Percentiles rank a stretch among this genome's conserved stretches.
Conservation (phyloP, 2,329 filamentous ascomycete species). For the Penicillium sp. region DNA sequence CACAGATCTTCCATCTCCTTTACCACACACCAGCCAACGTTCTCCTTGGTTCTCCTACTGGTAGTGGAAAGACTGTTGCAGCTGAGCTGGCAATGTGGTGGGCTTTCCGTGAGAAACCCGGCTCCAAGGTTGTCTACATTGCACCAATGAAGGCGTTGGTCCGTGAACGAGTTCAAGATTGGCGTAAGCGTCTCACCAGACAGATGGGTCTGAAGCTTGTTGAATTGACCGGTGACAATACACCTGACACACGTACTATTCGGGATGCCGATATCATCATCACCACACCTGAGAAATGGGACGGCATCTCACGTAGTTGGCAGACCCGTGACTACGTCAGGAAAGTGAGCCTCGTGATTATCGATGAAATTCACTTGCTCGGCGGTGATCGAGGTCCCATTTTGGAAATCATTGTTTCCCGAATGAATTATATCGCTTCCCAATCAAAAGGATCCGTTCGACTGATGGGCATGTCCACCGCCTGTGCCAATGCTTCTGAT, state of each 20-base stretch:
- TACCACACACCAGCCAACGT: constrained; percentile 93
- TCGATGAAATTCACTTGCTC: constrained; percentile 97
- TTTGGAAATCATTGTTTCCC: constrained; percentile 87
- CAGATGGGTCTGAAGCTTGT: constrained; percentile 88
- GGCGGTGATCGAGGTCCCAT: constrained; percentile 96
- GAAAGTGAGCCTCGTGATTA: constrained; percentile 93
- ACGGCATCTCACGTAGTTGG: constrained; percentile 98
- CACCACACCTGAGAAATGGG: constrained; percentile 99
- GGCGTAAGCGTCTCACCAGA: constrained; percentile 75
- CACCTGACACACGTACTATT: constrained; percentile 92
- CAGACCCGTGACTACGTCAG: constrained; percentile 95
- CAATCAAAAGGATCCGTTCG: constrained; percentile 87
- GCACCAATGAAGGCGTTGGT: constrained; percentile 99
- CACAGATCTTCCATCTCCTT: constrained; percentile 94
- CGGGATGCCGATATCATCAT: constrained; percentile 96
- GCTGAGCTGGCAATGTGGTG: constrained; percentile 99
- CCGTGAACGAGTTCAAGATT: constrained; percentile 92
- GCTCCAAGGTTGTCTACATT: constrained; percentile 97
- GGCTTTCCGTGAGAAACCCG: constrained; percentile 91
- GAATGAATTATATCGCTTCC: constrained; percentile 98
- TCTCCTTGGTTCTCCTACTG: constrained; percentile 89
- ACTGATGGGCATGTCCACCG: constrained; percentile 97
- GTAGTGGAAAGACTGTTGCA: constrained; percentile 95
- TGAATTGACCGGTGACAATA: constrained; percentile 96
- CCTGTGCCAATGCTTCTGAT: constrained; percentile 92